Base-by-base conservation (phyloP, 2,329 filamentous ascomycete genomes). In the Cladosporium velox region DNA sequence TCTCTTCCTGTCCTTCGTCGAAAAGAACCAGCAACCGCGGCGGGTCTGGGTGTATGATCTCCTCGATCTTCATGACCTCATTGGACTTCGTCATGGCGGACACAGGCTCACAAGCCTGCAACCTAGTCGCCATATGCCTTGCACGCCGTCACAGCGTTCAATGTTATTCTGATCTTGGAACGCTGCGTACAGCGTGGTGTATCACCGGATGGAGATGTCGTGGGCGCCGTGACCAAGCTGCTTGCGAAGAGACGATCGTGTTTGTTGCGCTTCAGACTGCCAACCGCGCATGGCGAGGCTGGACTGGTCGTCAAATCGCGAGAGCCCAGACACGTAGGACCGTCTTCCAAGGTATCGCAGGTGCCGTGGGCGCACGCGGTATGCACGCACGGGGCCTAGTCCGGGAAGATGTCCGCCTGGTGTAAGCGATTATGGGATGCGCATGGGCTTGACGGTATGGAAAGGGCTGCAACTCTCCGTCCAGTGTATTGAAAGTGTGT, bases 1-100 rank as follows among this genome's bases (percentile, higher is more conserved):
- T 91, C 49, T 85, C 84, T 67, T 93, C 89, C 76, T 94, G 90
- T 21, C 87, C 89, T 26, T 82, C 82, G 12, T 89, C 88, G 76
- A 90, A 92, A 21, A 94, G 78, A 67, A 95, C 74, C 67, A 82
- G 73, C 66, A 82, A 73, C 69, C 79, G 77, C 64, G 80, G 80
- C 70, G 74, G 71, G 59, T 76, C 72, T 65, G 72, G 67, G 57
- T 73, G 68, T 49, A 73, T 74, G 69, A 75, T 71, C 60, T 76
- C 73, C 58, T 76, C 71, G 51, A 75, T 73, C 62, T 71, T 74
- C 73, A 74, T 73, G 38, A 64, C 61, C 34, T 35, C 61, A 64
- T 64, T 64, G 61, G 61, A 57, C 28, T 64, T 64, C 26, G 61
- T 57, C 61, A 64, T 64, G 34, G 61, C 61, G 24, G 61, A 35